phyloP scores from a whole-genome alignment of 2,329 filamentous ascomycete species.

The Arachnomyces sp. region DNA sequence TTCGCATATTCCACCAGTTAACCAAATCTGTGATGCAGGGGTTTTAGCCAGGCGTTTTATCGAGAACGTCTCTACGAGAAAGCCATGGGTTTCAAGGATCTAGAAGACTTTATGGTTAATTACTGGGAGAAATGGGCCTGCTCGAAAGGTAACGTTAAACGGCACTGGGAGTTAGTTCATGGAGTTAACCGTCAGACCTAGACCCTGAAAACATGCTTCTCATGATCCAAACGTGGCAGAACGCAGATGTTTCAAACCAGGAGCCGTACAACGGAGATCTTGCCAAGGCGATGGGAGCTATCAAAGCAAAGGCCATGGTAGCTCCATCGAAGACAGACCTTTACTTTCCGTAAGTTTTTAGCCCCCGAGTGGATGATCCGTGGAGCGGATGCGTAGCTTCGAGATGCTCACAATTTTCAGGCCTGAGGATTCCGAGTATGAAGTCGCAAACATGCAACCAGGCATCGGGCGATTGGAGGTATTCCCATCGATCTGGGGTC shows the following conservation, averaged over 20 bases:
- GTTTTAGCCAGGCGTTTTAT: slow-evolving; percentile 72
- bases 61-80: slow-evolving; percentile 60
- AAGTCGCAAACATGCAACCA: slow-evolving; percentile 55
- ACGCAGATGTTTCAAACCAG: slow-evolving; percentile 60
- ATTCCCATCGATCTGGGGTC: slow-evolving; percentile 58
- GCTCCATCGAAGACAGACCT: slow-evolving; percentile 65
- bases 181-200: slow-evolving; percentile 13
- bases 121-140: slow-evolving; percentile 72
- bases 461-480: slow-evolving; percentile 48
- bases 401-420: slow-evolving; percentile 27
- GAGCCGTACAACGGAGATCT: slow-evolving; percentile 61
- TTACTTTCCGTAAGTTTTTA: slow-evolving; percentile 59
- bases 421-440: slow-evolving; percentile 68
- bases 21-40: slow-evolving; percentile 39
- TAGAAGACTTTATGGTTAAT: slow-evolving; percentile 65
- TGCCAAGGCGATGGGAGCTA: slow-evolving; percentile 55
- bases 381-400: neutral
- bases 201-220: slow-evolving; percentile 66
- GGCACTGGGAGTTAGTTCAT: neutral
- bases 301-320: slow-evolving; percentile 65
- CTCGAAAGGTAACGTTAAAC: slow-evolving; percentile 45
- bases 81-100: slow-evolving; percentile 53
- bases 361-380: neutral
- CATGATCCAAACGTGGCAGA: slow-evolving; percentile 74
- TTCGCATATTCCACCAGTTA: neutral